phyloP scores from a whole-genome alignment of 2,329 filamentous ascomycete genomes.

The Emericellopsis cladophorae region DNA sequence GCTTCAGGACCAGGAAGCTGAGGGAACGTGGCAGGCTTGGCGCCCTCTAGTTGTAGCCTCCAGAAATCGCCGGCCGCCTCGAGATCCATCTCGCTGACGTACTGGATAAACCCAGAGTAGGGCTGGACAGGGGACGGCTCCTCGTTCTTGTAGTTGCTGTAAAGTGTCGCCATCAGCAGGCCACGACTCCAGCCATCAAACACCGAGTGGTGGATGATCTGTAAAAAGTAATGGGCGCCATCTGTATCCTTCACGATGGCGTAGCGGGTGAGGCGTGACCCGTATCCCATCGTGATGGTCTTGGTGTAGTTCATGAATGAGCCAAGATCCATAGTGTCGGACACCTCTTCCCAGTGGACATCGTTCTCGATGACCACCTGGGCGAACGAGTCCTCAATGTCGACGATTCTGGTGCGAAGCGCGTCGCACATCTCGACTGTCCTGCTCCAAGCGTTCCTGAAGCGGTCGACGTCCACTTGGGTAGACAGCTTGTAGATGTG shows the following conservation, averaged over 20 bases:
- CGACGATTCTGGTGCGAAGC: conserved; percentile 9
- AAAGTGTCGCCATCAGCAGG: background rate
- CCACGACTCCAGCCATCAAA: conserved; percentile 7
- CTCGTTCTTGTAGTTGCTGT: background rate
- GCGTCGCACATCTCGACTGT: conserved; percentile 2
- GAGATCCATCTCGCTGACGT: conserved; percentile 18
- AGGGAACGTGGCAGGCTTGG: conserved; percentile 1
- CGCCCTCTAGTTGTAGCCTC: background rate
- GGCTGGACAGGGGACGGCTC: background rate
- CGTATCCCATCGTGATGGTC: background rate
- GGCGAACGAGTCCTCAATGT: conserved; percentile 2
- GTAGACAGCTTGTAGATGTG: conserved; percentile 8
- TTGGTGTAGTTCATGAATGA: background rate
- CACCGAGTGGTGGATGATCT: conserved; percentile 7
- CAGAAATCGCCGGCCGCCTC: background rate
- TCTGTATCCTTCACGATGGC: background rate
- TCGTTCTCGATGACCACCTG: conserved; percentile 6
- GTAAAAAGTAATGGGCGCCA: conserved; percentile 2
- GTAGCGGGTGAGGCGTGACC: background rate
- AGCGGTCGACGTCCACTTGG: background rate
- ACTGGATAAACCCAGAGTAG: conserved; percentile 27
- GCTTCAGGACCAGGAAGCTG: background rate
- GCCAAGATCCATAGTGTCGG: background rate
- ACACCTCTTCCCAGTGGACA: background rate
- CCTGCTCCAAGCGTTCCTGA: conserved; percentile 1